Conservation (phyloP, 2,329 filamentous ascomycete genomes). For the Venturiaceae sp. region DNA sequence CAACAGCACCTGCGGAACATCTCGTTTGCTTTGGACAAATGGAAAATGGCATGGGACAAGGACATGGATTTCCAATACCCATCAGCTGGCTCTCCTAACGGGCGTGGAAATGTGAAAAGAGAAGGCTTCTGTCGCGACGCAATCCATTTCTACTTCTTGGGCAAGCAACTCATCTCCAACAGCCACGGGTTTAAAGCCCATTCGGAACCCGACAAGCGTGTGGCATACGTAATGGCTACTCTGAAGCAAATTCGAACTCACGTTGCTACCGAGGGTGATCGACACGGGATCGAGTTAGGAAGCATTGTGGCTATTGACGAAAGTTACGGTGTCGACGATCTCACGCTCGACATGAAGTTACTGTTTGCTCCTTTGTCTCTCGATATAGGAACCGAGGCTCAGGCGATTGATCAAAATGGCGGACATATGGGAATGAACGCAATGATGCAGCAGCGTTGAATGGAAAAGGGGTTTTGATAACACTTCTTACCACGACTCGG, state of each 20-base stretch:
- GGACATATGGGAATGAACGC: neutral
- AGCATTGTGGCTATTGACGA: conserved; percentile 60
- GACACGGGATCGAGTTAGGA: conserved; percentile 55
- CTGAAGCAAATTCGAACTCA: conserved; percentile 51
- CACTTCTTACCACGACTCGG: neutral
- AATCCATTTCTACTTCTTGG: conserved; percentile 65
- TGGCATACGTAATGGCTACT: conserved; percentile 50
- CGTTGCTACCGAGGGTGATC: conserved; percentile 33
- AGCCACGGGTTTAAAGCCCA: conserved; percentile 35
- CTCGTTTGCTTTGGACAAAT: conserved; percentile 54
- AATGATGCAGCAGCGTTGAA: neutral
- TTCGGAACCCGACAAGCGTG: conserved; percentile 48
- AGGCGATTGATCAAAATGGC: neutral
- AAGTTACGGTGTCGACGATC: conserved; percentile 52
- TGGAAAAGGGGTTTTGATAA: neutral
- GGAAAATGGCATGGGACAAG: conserved; percentile 62
- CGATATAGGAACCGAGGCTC: neutral
- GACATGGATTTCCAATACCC: conserved; percentile 62
- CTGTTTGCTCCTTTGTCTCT: neutral
- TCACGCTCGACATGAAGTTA: conserved; percentile 33
- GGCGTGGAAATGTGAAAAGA: conserved; percentile 22
- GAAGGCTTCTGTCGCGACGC: conserved; percentile 63
- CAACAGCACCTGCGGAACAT: neutral
- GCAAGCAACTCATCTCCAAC: conserved; percentile 40
- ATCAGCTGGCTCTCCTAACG: conserved; percentile 18